phyloP scores from a whole-genome alignment of 108 stramenopile genomes.

The Cyclotella atomus region DNA sequence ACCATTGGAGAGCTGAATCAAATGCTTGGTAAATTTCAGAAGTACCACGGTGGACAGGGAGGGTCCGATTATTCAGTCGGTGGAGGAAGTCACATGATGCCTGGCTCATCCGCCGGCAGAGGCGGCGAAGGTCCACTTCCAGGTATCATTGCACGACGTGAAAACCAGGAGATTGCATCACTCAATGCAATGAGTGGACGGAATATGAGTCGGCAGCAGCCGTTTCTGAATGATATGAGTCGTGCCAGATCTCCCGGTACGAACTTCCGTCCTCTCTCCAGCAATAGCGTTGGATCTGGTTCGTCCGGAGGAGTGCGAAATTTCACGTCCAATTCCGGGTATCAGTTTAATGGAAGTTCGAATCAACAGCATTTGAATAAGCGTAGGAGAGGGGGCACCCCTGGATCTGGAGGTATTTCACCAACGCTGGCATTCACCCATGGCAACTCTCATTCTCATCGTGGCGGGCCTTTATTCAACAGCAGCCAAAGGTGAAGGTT shows the following conservation, averaged over 20 bases:
- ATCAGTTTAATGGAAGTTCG: constrained; percentile 51
- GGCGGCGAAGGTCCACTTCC: constrained; percentile 40
- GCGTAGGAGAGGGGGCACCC: constrained; percentile 52
- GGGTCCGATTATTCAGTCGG: constrained; percentile 9
- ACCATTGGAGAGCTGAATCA: constrained; percentile 52
- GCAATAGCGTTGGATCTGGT: constrained; percentile 41
- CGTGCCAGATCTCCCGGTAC: constrained; percentile 37
- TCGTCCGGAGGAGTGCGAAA: constrained; percentile 52
- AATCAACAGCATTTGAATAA: constrained; percentile 47
- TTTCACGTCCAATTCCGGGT: constrained; percentile 49
- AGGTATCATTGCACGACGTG: constrained; percentile 64
- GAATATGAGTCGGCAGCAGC: constrained; percentile 19
- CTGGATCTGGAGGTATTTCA: constrained; percentile 39
- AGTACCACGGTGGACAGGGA: constrained; percentile 30
- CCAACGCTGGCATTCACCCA: constrained; percentile 59
- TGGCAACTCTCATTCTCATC: constrained; percentile 52
- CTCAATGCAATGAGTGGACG: constrained; percentile 52
- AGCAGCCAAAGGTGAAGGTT: constrained; percentile 7
- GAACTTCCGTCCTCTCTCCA: constrained; percentile 52
- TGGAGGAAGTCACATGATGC: constrained; percentile 22
- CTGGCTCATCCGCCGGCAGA: constrained; percentile 33
- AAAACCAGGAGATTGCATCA: constrained; percentile 55
- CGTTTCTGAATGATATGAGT: constrained; percentile 32
- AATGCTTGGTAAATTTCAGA: constrained; percentile 60
- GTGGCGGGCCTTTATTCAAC: constrained; percentile 26